A percentile compares a stretch with the other conserved stretches of the same genome.
Evolutionary conservation across 164 flowering plant species (phyloP).

Genomic region (Dillenia suffruticosa): DNA sequence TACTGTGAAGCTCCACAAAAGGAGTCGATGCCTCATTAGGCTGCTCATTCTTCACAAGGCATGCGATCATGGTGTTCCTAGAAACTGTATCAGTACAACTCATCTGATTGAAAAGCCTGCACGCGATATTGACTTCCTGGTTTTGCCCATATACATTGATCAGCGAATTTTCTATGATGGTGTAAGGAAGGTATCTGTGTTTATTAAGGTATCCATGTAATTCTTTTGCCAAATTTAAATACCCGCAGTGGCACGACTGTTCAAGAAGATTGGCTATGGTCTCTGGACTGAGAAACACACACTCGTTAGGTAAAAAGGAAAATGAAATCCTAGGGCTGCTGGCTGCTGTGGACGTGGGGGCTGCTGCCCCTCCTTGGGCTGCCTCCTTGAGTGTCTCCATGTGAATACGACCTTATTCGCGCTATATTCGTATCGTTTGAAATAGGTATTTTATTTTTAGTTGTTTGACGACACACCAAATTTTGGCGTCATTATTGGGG

Average conservation of each 20-base stretch:
- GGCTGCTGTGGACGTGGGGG: too few relatives aligned
- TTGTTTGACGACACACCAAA: too few relatives aligned
- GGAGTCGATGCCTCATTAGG: slow-evolving; percentile 11
- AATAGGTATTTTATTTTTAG: too few relatives aligned
- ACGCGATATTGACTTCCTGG: slow-evolving; percentile 6
- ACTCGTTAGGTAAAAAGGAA: slow-evolving; percentile 16
- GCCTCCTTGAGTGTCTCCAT: too few relatives aligned
- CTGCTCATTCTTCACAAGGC: slow-evolving; percentile 16
- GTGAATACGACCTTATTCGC: too few relatives aligned
- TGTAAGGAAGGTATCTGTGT: slow-evolving; percentile 14
- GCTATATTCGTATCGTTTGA: too few relatives aligned
- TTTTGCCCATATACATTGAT: slow-evolving; percentile 30
- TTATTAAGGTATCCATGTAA: slow-evolving; percentile 26
- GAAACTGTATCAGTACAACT: slow-evolving; percentile 16
- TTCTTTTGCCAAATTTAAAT: slow-evolving; percentile 17
- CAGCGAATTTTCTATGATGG: slow-evolving; percentile 26
- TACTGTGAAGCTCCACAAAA: slow-evolving; percentile 13
- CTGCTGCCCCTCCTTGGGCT: too few relatives aligned
- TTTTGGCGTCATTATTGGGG: too few relatives aligned
- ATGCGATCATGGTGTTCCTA: slow-evolving; percentile 29
- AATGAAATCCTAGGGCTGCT: too few relatives aligned
- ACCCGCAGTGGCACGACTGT: slow-evolving; percentile 14
- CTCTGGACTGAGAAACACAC: slow-evolving; percentile 15
- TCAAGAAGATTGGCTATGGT: slow-evolving; percentile 31
- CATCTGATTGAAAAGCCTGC: slow-evolving; percentile 15